Evolutionary conservation across 2,329 filamentous ascomycete genomes (phyloP), one percentile per base, ranked within the genome.

Genomic region (Furcasterigmium sp.): DNA sequence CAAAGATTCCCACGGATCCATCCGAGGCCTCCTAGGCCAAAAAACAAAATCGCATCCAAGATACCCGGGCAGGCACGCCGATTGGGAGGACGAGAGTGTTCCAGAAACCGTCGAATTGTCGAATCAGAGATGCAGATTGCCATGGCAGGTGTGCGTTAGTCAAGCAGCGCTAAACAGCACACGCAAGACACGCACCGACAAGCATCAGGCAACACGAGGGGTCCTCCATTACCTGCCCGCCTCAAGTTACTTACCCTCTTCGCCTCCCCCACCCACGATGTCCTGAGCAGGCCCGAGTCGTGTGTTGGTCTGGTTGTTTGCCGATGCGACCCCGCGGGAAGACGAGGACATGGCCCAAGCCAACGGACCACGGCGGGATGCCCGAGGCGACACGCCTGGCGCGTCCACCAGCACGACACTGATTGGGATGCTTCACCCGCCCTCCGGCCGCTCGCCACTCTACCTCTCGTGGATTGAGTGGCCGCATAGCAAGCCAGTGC

Each of bases 41-140:
- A 35, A 18, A 35, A 17, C 32, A 35, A 35, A 35, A 35, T 35
- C 32, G 32, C 32, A 35, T 15, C 32, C 15, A 17, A 35, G 15
- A 15, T 11, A 18, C n/a, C 17, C 17, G n/a, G 8, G 17, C n/a
- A 17, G 29, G n/a, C 15, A 35, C 5, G 32, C 32, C 32, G 32
- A 35, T 35, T 35, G 32, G 32, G 18, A 17, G n/a, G 18, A 11
- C n/a, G 8, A 17, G 11, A 9, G 5, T 35, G 32, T 37, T 43
- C 34, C 41, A 43, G 41, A 38, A 38, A 9, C 8, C n/a, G 29
- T 37, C 23, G 32, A 38, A 43, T 43, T 43, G 34, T 43, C 41
- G 34, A 43, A 43, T 43, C 41, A 43, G 32, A 18, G 26, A 26
- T 7, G 11, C 38, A 13, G 26, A 18, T 13, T 32, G 26, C 7